A percentile compares a stretch with the other conserved stretches of the same genome.
Evolutionary conservation across 176 grass and related monocot species (phyloP).

Genomic region (Melocanna baccifera): DNA sequence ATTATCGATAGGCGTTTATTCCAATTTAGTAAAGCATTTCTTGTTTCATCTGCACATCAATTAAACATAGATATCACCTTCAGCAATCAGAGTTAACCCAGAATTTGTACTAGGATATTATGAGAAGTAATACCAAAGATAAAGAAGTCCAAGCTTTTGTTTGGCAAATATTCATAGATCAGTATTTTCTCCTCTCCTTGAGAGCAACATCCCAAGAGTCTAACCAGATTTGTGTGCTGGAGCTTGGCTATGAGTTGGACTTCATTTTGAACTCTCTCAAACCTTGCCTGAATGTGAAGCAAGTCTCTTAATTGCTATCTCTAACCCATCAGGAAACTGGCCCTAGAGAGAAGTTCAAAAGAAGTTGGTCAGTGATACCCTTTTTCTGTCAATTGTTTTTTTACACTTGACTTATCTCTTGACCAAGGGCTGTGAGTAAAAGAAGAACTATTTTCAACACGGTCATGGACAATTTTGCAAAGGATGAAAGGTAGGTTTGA

Average conservation of each 20-base stretch:
- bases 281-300: too few relatives aligned
- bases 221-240: conserved; percentile 23
- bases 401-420: too few relatives aligned
- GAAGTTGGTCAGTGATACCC: too few relatives aligned
- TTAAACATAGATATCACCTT: not conserved
- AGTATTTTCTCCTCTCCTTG: conserved; percentile 19
- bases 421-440: too few relatives aligned
- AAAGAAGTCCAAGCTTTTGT: conserved; percentile 7
- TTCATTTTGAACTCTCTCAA: too few relatives aligned
- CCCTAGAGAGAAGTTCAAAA: too few relatives aligned
- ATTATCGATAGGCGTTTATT: conserved; percentile 11
- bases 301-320: too few relatives aligned
- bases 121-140: conserved; percentile 10
- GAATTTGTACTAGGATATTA: not conserved
- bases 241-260: conserved; percentile 30
- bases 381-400: too few relatives aligned
- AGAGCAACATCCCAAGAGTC: conserved; percentile 16
- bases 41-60: not conserved
- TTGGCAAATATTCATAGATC: conserved; percentile 14
- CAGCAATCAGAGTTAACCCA: not conserved
- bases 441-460: too few relatives aligned
- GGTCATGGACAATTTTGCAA: too few relatives aligned
- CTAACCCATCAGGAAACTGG: too few relatives aligned
- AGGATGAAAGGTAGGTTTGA: too few relatives aligned
- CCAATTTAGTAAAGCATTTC: conserved; percentile 2